These are phyloP conservation scores for Xylaria arbuscula DNA, from an alignment of 2,329 filamentous ascomycete species.

Conservation along the genomic window DNA sequence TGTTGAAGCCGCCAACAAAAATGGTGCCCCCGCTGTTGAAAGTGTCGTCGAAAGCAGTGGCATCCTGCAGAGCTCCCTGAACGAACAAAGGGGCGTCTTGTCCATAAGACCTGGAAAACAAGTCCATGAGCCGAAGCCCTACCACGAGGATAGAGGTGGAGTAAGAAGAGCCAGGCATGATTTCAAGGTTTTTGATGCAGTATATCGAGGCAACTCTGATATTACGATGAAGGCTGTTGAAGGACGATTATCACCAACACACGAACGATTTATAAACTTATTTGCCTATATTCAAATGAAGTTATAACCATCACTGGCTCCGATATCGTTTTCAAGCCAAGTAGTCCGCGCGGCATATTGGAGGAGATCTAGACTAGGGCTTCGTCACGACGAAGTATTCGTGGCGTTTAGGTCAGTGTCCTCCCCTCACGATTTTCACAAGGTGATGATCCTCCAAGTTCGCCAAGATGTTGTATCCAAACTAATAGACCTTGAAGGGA, in stretches of 20 bases:
- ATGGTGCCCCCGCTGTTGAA: conserved; percentile 61
- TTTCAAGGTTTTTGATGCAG: conserved; percentile 7
- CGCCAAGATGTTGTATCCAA: conserved; percentile 11
- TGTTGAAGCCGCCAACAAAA: conserved; percentile 57
- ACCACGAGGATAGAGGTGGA: conserved; percentile 34
- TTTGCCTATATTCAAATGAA: conserved; percentile 14
- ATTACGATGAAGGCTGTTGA: neutral
- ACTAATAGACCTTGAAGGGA: conserved; percentile 5
- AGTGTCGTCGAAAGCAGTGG: conserved; percentile 48
- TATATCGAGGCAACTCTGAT: conserved; percentile 6
- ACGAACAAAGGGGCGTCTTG: conserved; percentile 50
- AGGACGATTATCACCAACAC: neutral
- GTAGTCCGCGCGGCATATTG: conserved; percentile 25
- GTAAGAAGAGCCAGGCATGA: conserved; percentile 35
- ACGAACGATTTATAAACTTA: conserved; percentile 24
- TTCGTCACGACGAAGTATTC: conserved; percentile 22
- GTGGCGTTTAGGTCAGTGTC: neutral
- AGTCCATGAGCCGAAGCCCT: conserved; percentile 36
- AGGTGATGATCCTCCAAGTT: conserved; percentile 2
- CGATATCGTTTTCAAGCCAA: conserved; percentile 25
- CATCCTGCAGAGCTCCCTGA: conserved; percentile 51
- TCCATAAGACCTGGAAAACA: conserved; percentile 30
- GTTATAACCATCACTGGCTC: conserved; percentile 16
- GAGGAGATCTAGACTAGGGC: conserved; percentile 7
- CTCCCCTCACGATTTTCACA: neutral